Percentiles rank a stretch among this genome's conserved stretches.
Evolutionary conservation across 2,329 filamentous ascomycete genomes (phyloP).

Genomic region (Penicillium janthinellum): DNA sequence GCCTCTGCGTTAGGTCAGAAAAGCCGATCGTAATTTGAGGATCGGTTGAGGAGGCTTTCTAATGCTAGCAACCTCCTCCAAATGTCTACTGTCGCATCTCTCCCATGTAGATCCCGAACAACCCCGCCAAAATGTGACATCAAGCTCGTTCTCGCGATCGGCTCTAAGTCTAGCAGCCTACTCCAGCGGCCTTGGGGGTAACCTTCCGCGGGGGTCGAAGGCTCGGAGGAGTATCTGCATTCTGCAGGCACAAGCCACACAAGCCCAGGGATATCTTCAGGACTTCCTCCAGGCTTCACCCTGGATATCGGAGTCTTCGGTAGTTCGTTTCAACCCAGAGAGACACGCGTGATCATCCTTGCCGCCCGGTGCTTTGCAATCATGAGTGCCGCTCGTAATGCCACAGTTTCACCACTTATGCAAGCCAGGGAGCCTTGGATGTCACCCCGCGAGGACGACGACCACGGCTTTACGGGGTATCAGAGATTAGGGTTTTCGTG

Average conservation of each 20-base stretch:
- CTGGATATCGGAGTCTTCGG: neutral
- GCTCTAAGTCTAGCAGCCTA: no score
- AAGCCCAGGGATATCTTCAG: neutral
- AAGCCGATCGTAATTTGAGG: neutral
- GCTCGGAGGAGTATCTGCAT: neutral
- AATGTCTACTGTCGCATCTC: neutral
- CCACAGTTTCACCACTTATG: conserved; percentile 2
- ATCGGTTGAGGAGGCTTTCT: neutral
- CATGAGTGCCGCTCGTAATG: neutral
- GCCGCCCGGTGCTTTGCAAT: neutral
- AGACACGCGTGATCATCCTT: neutral
- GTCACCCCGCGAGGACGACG: neutral
- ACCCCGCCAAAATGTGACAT: neutral
- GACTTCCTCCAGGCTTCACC: neutral
- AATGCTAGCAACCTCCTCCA: neutral
- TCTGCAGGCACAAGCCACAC: neutral
- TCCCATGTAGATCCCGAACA: neutral
- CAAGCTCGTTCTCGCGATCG: neutral
- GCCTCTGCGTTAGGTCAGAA: neutral
- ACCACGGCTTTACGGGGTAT: neutral
- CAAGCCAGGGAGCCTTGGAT: neutral
- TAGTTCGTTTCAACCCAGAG: neutral
- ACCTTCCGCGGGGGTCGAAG: neutral
- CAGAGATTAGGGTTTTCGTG: neutral
- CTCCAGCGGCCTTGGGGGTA: neutral